Conservation (phyloP, 805 yeast genomes). For the Candida adriatica region DNA sequence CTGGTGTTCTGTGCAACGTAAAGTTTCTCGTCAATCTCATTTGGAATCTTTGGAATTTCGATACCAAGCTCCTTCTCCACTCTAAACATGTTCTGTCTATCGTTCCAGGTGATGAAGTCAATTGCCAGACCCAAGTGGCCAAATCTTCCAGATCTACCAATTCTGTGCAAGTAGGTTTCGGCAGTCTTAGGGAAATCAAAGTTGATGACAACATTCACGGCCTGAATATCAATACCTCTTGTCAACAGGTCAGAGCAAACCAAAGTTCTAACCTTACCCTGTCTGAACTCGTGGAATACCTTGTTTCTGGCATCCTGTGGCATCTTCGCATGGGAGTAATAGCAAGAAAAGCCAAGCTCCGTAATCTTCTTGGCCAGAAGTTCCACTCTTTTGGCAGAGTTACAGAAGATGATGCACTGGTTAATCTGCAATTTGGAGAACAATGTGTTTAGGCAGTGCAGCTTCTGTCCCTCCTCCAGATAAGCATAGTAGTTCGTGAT, state of each 20-base stretch:
- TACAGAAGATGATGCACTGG: slow-evolving; percentile 95
- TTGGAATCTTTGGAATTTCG: slow-evolving; percentile 94
- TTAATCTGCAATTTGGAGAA: slow-evolving; percentile 92
- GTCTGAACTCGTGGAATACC: slow-evolving; percentile 98
- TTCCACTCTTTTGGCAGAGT: slow-evolving; percentile 94
- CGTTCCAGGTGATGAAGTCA: slow-evolving; percentile 94
- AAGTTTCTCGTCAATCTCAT: slow-evolving; percentile 79
- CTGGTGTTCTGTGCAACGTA: slow-evolving; percentile 78
- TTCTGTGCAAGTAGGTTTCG: slow-evolving; percentile 95
- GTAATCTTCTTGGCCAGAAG: slow-evolving; percentile 92
- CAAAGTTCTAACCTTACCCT: slow-evolving; percentile 93
- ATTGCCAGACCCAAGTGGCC: slow-evolving; percentile 98
- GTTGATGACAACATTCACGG: slow-evolving; percentile 95
- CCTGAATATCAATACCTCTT: slow-evolving; percentile 98
- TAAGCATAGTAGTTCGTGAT: slow-evolving; percentile 97
- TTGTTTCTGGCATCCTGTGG: slow-evolving; percentile 95
- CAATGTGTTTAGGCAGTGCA: slow-evolving; percentile 91
- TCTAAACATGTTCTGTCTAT: slow-evolving; percentile 85
- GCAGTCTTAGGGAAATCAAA: slow-evolving; percentile 98
- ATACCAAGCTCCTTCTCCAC: slow-evolving; percentile 97
- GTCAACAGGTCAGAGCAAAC: slow-evolving; percentile 95
- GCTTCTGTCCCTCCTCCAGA: slow-evolving; percentile 92
- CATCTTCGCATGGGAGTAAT: slow-evolving; percentile 96
- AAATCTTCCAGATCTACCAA: slow-evolving; percentile 98
- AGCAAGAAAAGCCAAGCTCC: slow-evolving; percentile 93